A percentile compares a stretch with the other conserved stretches of the same genome.
These are phyloP conservation scores for Rauvolfia tetraphylla DNA, from an alignment of 257 asterid genomes.

Conservation along the genomic window DNA sequence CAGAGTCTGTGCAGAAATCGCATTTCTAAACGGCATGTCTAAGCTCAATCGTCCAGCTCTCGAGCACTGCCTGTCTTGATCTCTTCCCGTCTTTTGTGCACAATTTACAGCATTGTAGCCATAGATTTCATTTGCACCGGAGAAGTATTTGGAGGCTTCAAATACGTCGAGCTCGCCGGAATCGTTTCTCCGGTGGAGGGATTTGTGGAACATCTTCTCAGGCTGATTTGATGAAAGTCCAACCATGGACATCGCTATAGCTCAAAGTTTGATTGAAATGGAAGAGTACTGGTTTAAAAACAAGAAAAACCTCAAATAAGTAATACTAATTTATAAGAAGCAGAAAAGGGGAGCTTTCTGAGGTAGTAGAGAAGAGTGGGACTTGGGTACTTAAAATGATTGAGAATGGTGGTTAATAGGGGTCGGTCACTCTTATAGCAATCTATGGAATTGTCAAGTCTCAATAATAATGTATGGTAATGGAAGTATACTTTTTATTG, in stretches of 20 bases:
- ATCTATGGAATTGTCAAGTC: conserved; percentile 17
- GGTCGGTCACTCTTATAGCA: conserved; percentile 36
- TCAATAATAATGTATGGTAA: conserved; percentile 7
- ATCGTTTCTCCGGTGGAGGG: conserved; percentile 43
- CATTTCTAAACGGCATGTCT: conserved; percentile 44
- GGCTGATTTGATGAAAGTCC: conserved; percentile 23
- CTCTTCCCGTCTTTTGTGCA: conserved; percentile 12
- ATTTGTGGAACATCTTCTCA: conserved; percentile 35
- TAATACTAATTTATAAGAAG: neutral
- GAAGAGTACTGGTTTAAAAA: neutral
- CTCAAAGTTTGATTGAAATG: neutral
- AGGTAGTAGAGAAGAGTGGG: conserved; percentile 22
- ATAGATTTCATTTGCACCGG: conserved; percentile 41
- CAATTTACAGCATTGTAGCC: conserved; percentile 10
- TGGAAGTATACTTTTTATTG: neutral
- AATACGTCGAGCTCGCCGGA: conserved; percentile 83
- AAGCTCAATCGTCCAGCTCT: conserved; percentile 54
- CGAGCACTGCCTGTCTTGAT: conserved; percentile 20
- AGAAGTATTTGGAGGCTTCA: conserved; percentile 79
- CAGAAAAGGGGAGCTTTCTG: conserved; percentile 18
- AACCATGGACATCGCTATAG: conserved; percentile 32
- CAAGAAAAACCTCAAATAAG: neutral
- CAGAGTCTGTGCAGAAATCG: conserved; percentile 26
- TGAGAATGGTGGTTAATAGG: conserved; percentile 24
- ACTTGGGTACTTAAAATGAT: conserved; percentile 26